Evolutionary conservation across 2,329 filamentous ascomycete genomes (phyloP).

Genomic region (Graphiopsis chlorocephala): DNA sequence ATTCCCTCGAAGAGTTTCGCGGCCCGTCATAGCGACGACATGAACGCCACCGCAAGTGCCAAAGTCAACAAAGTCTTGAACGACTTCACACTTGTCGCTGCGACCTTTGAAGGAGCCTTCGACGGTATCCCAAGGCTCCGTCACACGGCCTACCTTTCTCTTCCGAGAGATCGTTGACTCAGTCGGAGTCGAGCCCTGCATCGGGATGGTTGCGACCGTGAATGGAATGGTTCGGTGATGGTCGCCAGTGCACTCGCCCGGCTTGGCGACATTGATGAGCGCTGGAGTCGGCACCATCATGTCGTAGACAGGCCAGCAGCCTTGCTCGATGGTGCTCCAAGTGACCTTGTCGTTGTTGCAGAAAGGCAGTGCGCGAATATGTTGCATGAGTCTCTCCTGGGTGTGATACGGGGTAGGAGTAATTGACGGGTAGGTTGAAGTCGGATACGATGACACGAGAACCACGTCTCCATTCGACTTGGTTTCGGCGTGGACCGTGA

Average conservation of each 20-base stretch:
- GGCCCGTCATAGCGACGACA: neutral
- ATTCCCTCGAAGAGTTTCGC: neutral
- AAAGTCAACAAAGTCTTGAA: neutral
- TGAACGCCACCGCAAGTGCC: neutral
- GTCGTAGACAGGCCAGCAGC: constrained; percentile 2
- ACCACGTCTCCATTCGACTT: constrained; percentile 1
- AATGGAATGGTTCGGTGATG: neutral
- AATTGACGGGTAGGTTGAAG: neutral
- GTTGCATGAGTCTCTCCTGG: neutral
- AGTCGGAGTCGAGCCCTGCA: neutral
- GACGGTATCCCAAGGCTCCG: neutral
- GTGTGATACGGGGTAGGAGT: neutral
- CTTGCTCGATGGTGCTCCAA: neutral
- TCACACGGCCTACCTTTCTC: neutral
- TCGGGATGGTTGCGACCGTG: neutral
- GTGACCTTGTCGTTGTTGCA: neutral
- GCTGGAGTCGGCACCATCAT: neutral
- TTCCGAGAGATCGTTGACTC: neutral
- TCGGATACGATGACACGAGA: neutral
- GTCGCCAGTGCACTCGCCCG: neutral
- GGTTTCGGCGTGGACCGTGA: constrained; percentile 1
- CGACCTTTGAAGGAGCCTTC: neutral
- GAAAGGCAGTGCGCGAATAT: neutral
- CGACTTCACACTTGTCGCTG: neutral
- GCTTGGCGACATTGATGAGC: neutral